Evolutionary conservation across 306 rosid species (phyloP).

Genomic region (Cicer yamashitae): DNA sequence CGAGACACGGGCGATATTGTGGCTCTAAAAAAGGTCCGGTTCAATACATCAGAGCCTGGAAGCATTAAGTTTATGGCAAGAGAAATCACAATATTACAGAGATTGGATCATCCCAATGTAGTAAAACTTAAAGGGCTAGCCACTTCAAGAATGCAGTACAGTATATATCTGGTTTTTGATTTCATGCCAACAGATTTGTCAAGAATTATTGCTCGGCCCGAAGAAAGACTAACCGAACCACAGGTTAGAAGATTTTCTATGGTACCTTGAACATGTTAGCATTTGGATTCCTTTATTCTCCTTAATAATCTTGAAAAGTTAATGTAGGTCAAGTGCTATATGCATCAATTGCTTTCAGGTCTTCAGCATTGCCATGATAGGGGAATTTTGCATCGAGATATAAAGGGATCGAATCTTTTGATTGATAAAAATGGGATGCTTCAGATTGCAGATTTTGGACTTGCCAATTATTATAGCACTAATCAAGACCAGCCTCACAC

Average conservation of each 20-base stretch:
- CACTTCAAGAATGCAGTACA: conserved; percentile 90
- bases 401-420: conserved; percentile 88
- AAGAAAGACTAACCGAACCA: conserved; percentile 71
- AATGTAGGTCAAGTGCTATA: conserved; percentile 88
- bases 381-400: conserved; percentile 89
- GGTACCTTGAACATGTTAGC: conserved; percentile 1
- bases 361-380: conserved; percentile 87
- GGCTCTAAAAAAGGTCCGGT: conserved; percentile 85
- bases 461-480: conserved; percentile 68
- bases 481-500: conserved; percentile 63
- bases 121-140: conserved; percentile 88
- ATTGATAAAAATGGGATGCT: conserved; percentile 82
- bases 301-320: conserved; percentile 44
- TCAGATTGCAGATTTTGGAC: conserved; percentile 93
- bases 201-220: conserved; percentile 60
- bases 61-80: conserved; percentile 94
- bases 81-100: conserved; percentile 76
- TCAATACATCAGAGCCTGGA: conserved; percentile 82
- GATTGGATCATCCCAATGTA: conserved; percentile 86
- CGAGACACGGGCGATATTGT: conserved; percentile 75
- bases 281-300: conserved; percentile 32
- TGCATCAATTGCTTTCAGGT: conserved; percentile 92
- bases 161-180: conserved; percentile 89
- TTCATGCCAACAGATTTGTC: conserved; percentile 91
- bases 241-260: conserved; percentile 62